Evolutionary conservation across 2,329 filamentous ascomycete genomes (phyloP), one percentile per base, ranked within the genome.

Genomic region (Phialophora verrucosa): DNA sequence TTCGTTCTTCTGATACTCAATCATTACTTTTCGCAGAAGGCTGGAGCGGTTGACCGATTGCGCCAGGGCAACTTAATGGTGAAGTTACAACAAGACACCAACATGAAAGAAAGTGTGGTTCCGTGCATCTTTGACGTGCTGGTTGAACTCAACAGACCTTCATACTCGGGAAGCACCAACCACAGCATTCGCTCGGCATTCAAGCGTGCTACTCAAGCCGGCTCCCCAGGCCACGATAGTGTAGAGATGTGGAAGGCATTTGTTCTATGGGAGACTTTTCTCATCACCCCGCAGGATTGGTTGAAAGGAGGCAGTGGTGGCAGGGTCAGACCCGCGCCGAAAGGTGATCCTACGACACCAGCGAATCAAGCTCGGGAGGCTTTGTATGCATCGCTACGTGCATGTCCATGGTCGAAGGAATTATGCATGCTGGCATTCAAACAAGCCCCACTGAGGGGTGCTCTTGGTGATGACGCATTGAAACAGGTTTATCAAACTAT

Each of bases 31-130:
- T 89, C 94, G 74, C 83, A 87, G 1, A 86, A 89, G 7, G 86
- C 92, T 51, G 85, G 89, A 27, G 84, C 95, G 62, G 86, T 92
- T 68, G 91, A 96, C 71, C 90, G 91, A 20, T 86, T 96, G 23
- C 87, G 91, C n/a, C 82, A 85, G 5, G 78, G 91, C 79, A 29
- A 75, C 73, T 7, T 72, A 80, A 0, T 53, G 32, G n/a, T 58
- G 56, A 57, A 51, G 47, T 7, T 23, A n/a, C 38, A 67, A 75
- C n/a, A 66, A 17, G 17, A 71, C 25, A 70, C 71, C 6, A 73
- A 74, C 7, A 70, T 73, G 47, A 70, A 73, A 25, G 55, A 38
- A 53, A 64, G 50, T 27, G 31, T 63, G 11, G 65, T 55, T 50
- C 63, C 64, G 25, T 64, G 84, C 74, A 75, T 85, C 2, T 87